Evolutionary conservation across 2,329 filamentous ascomycete genomes (phyloP).

Genomic region (Thielaviopsis populi): DNA sequence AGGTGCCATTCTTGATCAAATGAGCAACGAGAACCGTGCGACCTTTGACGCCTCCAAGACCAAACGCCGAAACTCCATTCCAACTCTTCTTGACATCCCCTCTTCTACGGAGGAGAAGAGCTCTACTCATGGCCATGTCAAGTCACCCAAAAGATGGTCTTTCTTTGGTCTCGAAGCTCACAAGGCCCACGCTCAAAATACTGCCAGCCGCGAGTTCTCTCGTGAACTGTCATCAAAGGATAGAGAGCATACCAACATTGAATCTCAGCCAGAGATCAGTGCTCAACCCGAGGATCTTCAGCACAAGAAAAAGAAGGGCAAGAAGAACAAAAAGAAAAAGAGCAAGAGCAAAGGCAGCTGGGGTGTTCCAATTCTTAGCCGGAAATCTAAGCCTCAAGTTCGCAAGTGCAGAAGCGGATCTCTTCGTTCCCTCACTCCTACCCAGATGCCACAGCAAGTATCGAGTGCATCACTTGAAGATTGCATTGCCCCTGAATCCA

Average conservation of each 20-base stretch:
- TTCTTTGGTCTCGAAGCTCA: slow-evolving; percentile 46
- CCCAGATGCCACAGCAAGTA: slow-evolving; percentile 17
- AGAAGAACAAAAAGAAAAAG: slow-evolving; percentile 39
- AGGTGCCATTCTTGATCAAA: slow-evolving; percentile 49
- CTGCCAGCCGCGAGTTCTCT: background rate
- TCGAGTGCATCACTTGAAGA: slow-evolving; percentile 13
- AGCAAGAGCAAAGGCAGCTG: slow-evolving; percentile 32
- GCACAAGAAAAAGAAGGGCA: slow-evolving; percentile 25
- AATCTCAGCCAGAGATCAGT: slow-evolving; percentile 19
- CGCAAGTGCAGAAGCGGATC: slow-evolving; percentile 27
- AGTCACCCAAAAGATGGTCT: slow-evolving; percentile 43
- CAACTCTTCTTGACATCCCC: slow-evolving; percentile 33
- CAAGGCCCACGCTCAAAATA: slow-evolving; percentile 5
- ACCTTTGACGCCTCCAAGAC: slow-evolving; percentile 24
- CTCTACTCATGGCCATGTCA: slow-evolving; percentile 33
- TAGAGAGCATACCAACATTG: slow-evolving; percentile 20
- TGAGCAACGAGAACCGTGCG: slow-evolving; percentile 15
- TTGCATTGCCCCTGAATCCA: slow-evolving; percentile 12
- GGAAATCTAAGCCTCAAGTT: slow-evolving; percentile 39
- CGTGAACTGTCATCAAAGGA: slow-evolving; percentile 21
- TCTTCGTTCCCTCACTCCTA: slow-evolving; percentile 33
- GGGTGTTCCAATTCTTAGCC: slow-evolving; percentile 51
- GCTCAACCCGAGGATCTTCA: slow-evolving; percentile 15
- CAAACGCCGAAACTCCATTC: slow-evolving; percentile 44
- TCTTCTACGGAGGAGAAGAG: slow-evolving; percentile 21